A percentile compares a stretch with the other conserved stretches of the same genome.
Conservation (phyloP, 2,329 filamentous ascomycete genomes). For the Bipolaris zeicola region DNA sequence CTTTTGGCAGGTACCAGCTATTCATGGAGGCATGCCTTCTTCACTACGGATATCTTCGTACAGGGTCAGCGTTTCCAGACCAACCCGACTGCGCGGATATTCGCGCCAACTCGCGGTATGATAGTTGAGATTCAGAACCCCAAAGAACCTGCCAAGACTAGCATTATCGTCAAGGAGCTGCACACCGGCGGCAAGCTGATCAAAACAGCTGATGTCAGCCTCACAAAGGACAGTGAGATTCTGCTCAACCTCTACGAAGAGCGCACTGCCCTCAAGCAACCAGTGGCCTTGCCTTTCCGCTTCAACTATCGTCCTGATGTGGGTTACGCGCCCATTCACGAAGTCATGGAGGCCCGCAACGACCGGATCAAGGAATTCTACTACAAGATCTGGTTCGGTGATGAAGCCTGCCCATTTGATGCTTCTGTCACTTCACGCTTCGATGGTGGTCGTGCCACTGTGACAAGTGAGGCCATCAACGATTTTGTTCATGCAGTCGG, state of each 20-base stretch:
- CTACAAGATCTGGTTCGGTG: constrained; percentile 96
- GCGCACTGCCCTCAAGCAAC: constrained; percentile 80
- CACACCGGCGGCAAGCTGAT: constrained; percentile 83
- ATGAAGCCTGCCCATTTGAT: constrained; percentile 82
- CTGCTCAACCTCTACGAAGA: constrained; percentile 91
- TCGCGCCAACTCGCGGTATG: constrained; percentile 82
- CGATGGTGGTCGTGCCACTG: constrained; percentile 83
- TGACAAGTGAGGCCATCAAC: constrained; percentile 91
- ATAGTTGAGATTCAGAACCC: constrained; percentile 86
- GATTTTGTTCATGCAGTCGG: constrained; percentile 99
- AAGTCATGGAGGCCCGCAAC: constrained; percentile 95
- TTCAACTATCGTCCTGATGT: constrained; percentile 95
- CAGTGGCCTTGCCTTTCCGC: constrained; percentile 81
- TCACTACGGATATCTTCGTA: constrained; percentile 90
- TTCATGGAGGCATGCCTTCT: constrained; percentile 93
- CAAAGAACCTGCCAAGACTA: constrained; percentile 80
- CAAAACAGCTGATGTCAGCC: constrained; percentile 84
- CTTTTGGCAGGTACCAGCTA: constrained; percentile 83
- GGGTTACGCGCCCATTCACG: constrained; percentile 95
- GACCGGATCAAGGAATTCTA: constrained; percentile 99
- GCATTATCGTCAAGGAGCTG: constrained; percentile 86
- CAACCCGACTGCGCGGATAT: constrained; percentile 91
- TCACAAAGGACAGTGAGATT: constrained; percentile 78
- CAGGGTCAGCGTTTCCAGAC: constrained; percentile 97
- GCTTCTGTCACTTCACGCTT: constrained; percentile 85